Evolutionary conservation across 164 flowering plant genomes (phyloP).

Genomic region (Dillenia suffruticosa): DNA sequence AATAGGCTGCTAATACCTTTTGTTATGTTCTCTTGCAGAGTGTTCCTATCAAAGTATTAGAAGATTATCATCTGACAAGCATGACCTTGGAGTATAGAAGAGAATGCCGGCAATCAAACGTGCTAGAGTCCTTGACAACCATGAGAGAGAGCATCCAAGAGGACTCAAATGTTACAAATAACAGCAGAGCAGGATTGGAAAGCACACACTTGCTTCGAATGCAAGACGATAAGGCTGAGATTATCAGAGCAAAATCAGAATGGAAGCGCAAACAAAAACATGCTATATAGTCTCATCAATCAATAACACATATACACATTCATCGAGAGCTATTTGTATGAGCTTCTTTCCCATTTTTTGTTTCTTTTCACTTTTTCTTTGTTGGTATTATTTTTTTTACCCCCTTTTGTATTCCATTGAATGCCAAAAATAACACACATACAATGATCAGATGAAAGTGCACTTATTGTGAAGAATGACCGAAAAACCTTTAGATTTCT

Average conservation of each 20-base stretch:
- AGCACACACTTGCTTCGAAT: conserved; percentile 67
- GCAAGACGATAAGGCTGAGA: conserved; percentile 61
- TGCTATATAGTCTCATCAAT: not conserved
- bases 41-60: conserved; percentile 53
- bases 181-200: conserved; percentile 21
- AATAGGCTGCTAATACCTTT: not conserved
- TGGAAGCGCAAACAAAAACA: conserved; percentile 43
- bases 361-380: too few relatives aligned
- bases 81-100: conserved; percentile 64
- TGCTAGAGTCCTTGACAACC: conserved; percentile 49
- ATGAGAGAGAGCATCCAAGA: conserved; percentile 16
- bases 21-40: conserved; percentile 36
- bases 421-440: too few relatives aligned
- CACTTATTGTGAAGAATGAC: too few relatives aligned
- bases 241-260: conserved; percentile 63
- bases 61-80: conserved; percentile 37
- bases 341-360: too few relatives aligned
- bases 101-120: conserved; percentile 42
- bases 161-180: conserved; percentile 7
- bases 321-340: too few relatives aligned
- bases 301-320: too few relatives aligned
- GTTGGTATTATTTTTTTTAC: too few relatives aligned
- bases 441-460: too few relatives aligned
- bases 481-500: too few relatives aligned
- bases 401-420: too few relatives aligned